A percentile compares a stretch with the other conserved stretches of the same genome.
These are phyloP conservation scores for Thuja plicata DNA, from an alignment of 83 land plant species.

Conservation along the genomic window DNA sequence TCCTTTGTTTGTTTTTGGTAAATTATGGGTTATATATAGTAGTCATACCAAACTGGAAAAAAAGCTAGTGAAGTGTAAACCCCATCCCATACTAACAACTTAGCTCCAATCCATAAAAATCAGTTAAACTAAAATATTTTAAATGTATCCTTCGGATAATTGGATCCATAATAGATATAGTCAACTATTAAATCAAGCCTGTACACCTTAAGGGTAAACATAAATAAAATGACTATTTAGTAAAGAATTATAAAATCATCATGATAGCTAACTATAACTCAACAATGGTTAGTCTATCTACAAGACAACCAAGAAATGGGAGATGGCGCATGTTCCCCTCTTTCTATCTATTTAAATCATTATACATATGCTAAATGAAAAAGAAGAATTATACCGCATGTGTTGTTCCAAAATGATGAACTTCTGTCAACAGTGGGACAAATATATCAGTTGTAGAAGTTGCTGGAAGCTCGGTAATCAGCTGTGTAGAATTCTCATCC, in stretches of 20 bases:
- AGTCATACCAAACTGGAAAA: too few relatives aligned
- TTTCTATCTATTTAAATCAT: not conserved
- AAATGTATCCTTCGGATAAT: not conserved
- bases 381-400: slow-evolving; percentile 38
- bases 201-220: not conserved
- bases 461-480: not conserved
- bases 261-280: not conserved
- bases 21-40: too few relatives aligned
- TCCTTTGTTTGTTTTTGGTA: too few relatives aligned
- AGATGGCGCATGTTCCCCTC: not conserved
- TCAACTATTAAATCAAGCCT: not conserved
- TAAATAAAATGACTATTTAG: too few relatives aligned
- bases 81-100: too few relatives aligned
- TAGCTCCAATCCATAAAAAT: not conserved
- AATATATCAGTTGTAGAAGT: slow-evolving; percentile 22
- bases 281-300: not conserved
- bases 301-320: slow-evolving; percentile 1
- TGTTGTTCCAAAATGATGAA: slow-evolving; percentile 53
- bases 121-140: not conserved
- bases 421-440: slow-evolving; percentile 29
- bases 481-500: not conserved
- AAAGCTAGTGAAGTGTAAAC: too few relatives aligned
- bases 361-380: not conserved
- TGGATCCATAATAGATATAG: not conserved
- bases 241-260: not conserved